phyloP scores from a whole-genome alignment of 1,284 basidiomycete species.

The Kalmanozyma brasiliensis region DNA sequence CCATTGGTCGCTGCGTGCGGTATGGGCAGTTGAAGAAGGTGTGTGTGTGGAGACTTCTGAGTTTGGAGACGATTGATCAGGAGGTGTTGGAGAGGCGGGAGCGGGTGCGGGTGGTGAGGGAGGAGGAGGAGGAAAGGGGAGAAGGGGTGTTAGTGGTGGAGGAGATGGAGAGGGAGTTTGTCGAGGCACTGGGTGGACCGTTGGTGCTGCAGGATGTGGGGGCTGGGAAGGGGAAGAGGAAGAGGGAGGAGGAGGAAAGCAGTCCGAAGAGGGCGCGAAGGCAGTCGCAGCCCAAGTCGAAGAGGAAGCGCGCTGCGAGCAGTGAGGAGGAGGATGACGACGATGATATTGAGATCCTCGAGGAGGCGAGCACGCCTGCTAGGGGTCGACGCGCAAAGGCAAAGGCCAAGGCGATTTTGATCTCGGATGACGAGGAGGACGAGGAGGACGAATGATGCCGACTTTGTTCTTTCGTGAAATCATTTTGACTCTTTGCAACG shows the following conservation, averaged over 20 bases:
- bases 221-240: conserved; percentile 6
- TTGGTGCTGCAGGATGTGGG: conserved; percentile 50
- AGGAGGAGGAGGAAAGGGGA: conserved; percentile 1
- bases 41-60: conserved; percentile 45
- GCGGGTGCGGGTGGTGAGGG: conserved; percentile 2
- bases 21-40: conserved; percentile 58
- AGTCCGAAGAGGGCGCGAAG: not conserved
- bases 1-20: conserved; percentile 48
- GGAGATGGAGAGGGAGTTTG: conserved; percentile 70
- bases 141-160: conserved; percentile 66
- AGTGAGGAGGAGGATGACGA: conserved; percentile 36
- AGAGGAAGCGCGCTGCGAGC: conserved; percentile 2
- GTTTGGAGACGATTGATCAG: conserved; percentile 54
- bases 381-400: conserved; percentile 1
- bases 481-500: too few relatives aligned
- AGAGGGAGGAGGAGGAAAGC: conserved; percentile 1
- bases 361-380: conserved; percentile 9
- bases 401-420: not conserved
- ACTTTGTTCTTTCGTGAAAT: not conserved
- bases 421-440: conserved; percentile 16
- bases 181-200: conserved; percentile 72
- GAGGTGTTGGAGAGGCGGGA: conserved; percentile 49
- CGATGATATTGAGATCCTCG: conserved; percentile 64
- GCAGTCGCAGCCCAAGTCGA: conserved; percentile 3
- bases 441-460: conserved; percentile 12